Conservation (phyloP, 148 eudicot genomes). For the Fagopyrum homotropicum region DNA sequence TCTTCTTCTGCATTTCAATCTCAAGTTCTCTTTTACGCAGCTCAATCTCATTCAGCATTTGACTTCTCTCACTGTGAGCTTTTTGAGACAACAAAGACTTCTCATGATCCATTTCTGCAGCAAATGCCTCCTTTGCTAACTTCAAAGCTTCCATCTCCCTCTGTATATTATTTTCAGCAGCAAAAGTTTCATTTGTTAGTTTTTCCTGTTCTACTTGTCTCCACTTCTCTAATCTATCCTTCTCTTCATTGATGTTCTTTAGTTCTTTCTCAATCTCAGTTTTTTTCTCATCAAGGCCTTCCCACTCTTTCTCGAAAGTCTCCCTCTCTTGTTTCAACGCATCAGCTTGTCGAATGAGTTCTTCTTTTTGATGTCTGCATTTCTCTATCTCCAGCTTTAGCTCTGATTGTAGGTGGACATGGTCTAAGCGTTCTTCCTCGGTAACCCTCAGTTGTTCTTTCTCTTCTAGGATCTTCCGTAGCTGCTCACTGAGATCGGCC, state of each 20-base stretch:
- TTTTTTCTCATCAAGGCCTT: conserved; percentile 82
- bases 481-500: conserved; percentile 49
- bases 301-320: conserved; percentile 96
- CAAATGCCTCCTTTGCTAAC: conserved; percentile 70
- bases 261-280: conserved; percentile 44
- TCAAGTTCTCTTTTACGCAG: conserved; percentile 61
- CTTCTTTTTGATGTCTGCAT: conserved; percentile 60
- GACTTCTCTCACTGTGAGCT: conserved; percentile 47
- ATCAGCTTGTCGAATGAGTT: conserved; percentile 62
- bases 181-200: conserved; percentile 51
- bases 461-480: conserved; percentile 39
- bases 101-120: conserved; percentile 75
- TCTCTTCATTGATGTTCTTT: conserved; percentile 44
- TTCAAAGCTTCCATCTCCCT: conserved; percentile 71
- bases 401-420: conserved; percentile 68
- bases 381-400: conserved; percentile 68
- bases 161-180: conserved; percentile 52
- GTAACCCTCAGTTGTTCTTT: conserved; percentile 72
- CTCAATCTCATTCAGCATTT: conserved; percentile 66
- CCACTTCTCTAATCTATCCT: conserved; percentile 55
- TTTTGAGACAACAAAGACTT: conserved; percentile 55
- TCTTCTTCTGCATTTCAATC: conserved; percentile 46
- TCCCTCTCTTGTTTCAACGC: conserved; percentile 67
- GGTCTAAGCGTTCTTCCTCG: conserved; percentile 75
- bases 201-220: conserved; percentile 62